Evolutionary conservation across 768 basidiomycete species (phyloP), one percentile per base, ranked within the genome.

Genomic region (Rhizopogon rudus): DNA sequence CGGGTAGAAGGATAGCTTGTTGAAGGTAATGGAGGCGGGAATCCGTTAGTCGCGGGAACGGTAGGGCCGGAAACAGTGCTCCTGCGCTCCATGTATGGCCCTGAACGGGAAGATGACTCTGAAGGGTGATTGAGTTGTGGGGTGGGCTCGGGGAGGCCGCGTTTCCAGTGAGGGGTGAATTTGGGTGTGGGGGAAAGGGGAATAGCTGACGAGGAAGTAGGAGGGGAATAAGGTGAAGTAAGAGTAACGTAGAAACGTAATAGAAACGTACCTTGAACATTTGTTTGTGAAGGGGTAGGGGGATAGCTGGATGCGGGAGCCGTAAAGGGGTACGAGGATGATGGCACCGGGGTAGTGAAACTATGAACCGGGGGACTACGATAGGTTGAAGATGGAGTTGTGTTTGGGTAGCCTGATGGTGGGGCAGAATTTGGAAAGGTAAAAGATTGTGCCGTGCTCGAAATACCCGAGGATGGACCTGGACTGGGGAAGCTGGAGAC

Each of bases 131-230:
- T 56, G 17, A 10, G 28, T 17, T 44, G 58, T 29, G 61, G 35
- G 53, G 60, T 31, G 17, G 52, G 57, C 56, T 63, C 37, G 57
- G 63, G 40, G 1, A 72, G 57, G 25, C 61, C 68, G 29, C 75
- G 75, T 63, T 76, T 77, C 78, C 77, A 79, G 12, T 73, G 60
- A 3, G 80, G 78, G 9, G 74, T 67, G 51, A 75, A 72, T 31
- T 70, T 75, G 33, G 65, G 60, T 53, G 56, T 60, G 39, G 55
- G 61, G 40, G 62, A 35, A 20, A 16, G 31, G 7, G 46, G 46
- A 48, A 48, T 13, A 35, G 46, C 46, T 48, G 17, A 3, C 31
- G 31, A 10, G 17, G 1, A 20, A 20, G 2, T 22, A 20, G 33
- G 17, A 48, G 31, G 20, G 14, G 31, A 35, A 35, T 22, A 20